These are phyloP conservation scores for Closterium sp. DNA, from an alignment of 139 green algal species.

Conservation along the genomic window DNA sequence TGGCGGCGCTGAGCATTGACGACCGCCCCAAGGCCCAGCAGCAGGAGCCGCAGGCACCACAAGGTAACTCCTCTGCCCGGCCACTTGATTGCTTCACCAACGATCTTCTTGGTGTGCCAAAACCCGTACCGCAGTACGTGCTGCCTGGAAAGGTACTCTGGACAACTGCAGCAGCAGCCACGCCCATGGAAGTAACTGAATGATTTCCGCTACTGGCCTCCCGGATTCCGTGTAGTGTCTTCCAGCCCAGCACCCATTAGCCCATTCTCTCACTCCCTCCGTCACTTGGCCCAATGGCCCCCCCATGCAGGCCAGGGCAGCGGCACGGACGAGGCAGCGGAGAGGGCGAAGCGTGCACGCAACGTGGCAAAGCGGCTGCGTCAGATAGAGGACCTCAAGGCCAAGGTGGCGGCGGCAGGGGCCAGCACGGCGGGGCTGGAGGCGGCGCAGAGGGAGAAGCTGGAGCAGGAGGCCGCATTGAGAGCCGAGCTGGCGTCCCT, in stretches of 20 bases:
- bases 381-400: background rate
- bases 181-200: no score
- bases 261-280: background rate
- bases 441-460: background rate
- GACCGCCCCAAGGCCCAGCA: no score
- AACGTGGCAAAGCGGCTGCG: background rate
- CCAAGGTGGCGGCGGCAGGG: background rate
- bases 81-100: background rate
- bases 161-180: no score
- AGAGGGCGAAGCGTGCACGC: background rate
- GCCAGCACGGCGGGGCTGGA: background rate
- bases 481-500: background rate
- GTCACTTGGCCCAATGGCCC: no score
- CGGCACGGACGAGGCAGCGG: background rate
- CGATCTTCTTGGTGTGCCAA: background rate
- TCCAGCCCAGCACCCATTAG: no score
- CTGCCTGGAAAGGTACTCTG: no score
- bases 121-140: background rate
- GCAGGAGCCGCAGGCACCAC: no score
- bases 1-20: no score
- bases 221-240: no score
- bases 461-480: background rate
- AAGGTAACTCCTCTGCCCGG: background rate
- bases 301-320: background rate
- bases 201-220: no score